Percentiles rank a stretch among this genome's conserved stretches.
These are phyloP conservation scores for Tremella yokohamensis DNA, from an alignment of 768 basidiomycete species.

Conservation along the genomic window DNA sequence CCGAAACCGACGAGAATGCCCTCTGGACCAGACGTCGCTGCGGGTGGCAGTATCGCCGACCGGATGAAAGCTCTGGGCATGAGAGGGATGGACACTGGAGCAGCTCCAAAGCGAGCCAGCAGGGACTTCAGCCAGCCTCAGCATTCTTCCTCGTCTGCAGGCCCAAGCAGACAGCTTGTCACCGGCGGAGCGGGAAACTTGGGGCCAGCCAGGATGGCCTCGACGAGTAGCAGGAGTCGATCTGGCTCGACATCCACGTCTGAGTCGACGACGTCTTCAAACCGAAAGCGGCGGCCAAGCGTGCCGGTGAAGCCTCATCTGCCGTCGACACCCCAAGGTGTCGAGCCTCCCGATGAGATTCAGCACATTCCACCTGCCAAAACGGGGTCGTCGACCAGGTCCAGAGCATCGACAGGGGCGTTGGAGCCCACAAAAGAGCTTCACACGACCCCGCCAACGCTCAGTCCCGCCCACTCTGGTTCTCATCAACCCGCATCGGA, in stretches of 20 bases:
- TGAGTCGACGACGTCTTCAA: neutral
- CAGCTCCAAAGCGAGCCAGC: slow-evolving; percentile 58
- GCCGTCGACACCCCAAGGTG: neutral
- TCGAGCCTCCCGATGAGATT: neutral
- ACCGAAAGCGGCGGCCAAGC: neutral
- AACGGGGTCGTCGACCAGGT: slow-evolving; percentile 26
- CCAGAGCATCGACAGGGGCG: slow-evolving; percentile 14
- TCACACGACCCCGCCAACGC: neutral
- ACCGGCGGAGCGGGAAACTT: slow-evolving; percentile 23
- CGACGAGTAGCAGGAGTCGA: slow-evolving; percentile 63
- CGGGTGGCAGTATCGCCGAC: slow-evolving; percentile 74
- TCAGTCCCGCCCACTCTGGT: neutral
- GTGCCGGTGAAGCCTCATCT: slow-evolving; percentile 6
- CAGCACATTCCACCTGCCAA: slow-evolving; percentile 1
- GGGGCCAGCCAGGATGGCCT: slow-evolving; percentile 10
- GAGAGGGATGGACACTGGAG: slow-evolving; percentile 64
- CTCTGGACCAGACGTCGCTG: slow-evolving; percentile 54
- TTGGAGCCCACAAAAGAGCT: slow-evolving; percentile 1
- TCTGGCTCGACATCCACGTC: slow-evolving; percentile 53
- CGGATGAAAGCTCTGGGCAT: slow-evolving; percentile 71
- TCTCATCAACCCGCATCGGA: neutral
- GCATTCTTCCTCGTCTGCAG: slow-evolving; percentile 20
- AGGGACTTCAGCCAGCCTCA: slow-evolving; percentile 55
- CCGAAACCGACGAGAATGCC: slow-evolving; percentile 17
- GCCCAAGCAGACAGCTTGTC: slow-evolving; percentile 12